Evolutionary conservation across 306 rosid genomes (phyloP), one percentile per base, ranked within the genome.

Genomic region (Styphnolobium japonicum): DNA sequence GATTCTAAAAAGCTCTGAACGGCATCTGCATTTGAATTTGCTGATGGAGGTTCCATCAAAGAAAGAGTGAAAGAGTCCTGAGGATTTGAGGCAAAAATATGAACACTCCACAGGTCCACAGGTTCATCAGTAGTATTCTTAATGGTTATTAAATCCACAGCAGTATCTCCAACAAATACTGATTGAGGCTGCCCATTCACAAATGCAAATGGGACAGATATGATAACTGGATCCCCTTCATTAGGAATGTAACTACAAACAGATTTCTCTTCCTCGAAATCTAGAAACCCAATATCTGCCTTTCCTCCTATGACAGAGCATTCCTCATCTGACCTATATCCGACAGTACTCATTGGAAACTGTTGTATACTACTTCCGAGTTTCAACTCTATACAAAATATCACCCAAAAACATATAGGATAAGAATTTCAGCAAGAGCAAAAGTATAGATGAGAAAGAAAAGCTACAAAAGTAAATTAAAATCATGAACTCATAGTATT

Each of bases 201-300:
- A 36, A 91, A 80, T 10, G 94, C 55, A 86, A 95, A 95, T 10
- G 99, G 99, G 40, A 67, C 79, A 10, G 99, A 93, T 40, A 95
- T 53, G 12, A 90, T 77, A 46, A 89, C 43, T 0, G 92, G 88
- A 76, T 78, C 93, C 81, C 83, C 94, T 56, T 81, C 88, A 25
- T 19, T 27, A 0, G 82, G 85, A 65, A 75, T 48, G 55, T 90
- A 90, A 85, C 92, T 90, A 79, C 95, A 87, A 75, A 88, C 87
- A 61, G 97, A 91, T 71, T 76, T 83, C 83, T 95, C 92, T 80
- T 93, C 96, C 49, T 84, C 91, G 11, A 83, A 95, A 86, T 95
- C 99, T 6, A 95, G 81, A 74, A 83, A 95, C 10, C 92, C 89
- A 1, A 95, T 83, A 71, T 95, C 97, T 46, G 92, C 99, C 74